Evolutionary conservation across 495 filamentous ascomycete genomes (phyloP).

Genomic region (Aspergillus egyptiacus): DNA sequence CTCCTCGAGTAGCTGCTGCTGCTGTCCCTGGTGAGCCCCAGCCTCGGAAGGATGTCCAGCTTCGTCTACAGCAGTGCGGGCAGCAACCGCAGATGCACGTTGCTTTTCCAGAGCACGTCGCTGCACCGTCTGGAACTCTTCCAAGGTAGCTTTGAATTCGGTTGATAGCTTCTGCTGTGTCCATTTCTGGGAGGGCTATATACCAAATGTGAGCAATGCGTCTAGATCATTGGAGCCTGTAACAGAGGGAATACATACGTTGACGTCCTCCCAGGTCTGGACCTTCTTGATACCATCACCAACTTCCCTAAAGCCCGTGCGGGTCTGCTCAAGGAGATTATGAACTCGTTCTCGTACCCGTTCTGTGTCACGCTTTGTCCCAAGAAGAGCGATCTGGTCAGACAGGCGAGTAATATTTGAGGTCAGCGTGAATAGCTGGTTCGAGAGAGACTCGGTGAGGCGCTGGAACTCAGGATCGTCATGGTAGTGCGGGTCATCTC

Average conservation of each 20-base stretch:
- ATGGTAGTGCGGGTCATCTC: slow-evolving; percentile 64
- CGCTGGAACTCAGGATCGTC: slow-evolving; percentile 91
- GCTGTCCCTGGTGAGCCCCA: slow-evolving; percentile 37
- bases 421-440: slow-evolving; percentile 80
- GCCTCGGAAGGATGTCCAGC: slow-evolving; percentile 31
- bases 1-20: slow-evolving; percentile 68
- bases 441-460: slow-evolving; percentile 72
- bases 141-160: slow-evolving; percentile 80
- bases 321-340: slow-evolving; percentile 76
- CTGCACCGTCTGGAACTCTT: slow-evolving; percentile 87
- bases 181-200: slow-evolving; percentile 85
- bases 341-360: slow-evolving; percentile 86
- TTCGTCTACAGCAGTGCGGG: slow-evolving; percentile 65
- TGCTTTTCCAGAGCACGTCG: slow-evolving; percentile 86
- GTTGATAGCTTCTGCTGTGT: slow-evolving; percentile 89
- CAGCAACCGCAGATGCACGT: slow-evolving; percentile 74
- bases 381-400: slow-evolving; percentile 74
- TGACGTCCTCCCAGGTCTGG: slow-evolving; percentile 84
- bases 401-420: slow-evolving; percentile 76
- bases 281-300: slow-evolving; percentile 91
- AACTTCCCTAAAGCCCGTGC: slow-evolving; percentile 81
- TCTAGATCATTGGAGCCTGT: neutral
- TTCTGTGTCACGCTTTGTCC: slow-evolving; percentile 85
- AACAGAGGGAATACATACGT: slow-evolving; percentile 50
- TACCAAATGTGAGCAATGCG: slow-evolving; percentile 10